These are phyloP conservation scores for Phytophthora pini DNA, from an alignment of 352 stramenopile species.

Conservation along the genomic window DNA sequence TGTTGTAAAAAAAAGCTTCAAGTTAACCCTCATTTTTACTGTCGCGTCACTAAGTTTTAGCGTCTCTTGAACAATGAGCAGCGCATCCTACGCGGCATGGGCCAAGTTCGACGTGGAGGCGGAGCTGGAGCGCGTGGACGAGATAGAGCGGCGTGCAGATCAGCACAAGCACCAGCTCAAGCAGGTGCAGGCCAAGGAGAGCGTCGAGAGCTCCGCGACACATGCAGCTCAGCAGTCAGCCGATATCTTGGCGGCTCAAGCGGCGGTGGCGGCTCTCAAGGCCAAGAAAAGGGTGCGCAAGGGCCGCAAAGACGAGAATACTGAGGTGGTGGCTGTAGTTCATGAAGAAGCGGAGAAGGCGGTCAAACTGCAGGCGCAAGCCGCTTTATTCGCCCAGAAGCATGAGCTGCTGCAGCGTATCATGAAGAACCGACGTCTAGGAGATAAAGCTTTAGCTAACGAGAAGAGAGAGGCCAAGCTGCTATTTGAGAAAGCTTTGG, in stretches of 20 bases:
- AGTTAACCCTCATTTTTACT: too few species aligned
- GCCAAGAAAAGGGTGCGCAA: conserved; percentile 44
- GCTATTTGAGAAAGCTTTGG: conserved; percentile 46
- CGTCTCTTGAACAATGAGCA: conserved; percentile 35
- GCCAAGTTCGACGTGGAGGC: conserved; percentile 72
- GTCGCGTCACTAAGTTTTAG: background rate
- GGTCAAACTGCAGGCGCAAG: conserved; percentile 36
- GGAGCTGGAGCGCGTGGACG: conserved; percentile 64
- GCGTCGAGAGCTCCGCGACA: conserved; percentile 53
- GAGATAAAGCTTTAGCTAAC: conserved; percentile 37
- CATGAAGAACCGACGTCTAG: conserved; percentile 45
- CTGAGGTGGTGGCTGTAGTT: background rate
- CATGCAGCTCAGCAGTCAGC: conserved; percentile 56
- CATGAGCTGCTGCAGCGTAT: conserved; percentile 60
- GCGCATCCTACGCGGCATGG: conserved; percentile 64
- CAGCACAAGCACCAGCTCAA: conserved; percentile 42
- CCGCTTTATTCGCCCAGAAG: conserved; percentile 51
- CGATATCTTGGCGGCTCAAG: conserved; percentile 67
- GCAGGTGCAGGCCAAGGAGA: conserved; percentile 54
- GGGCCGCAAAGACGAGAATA: background rate
- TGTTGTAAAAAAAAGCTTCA: too few species aligned
- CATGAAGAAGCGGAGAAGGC: conserved; percentile 6
- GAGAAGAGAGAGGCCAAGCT: conserved; percentile 20
- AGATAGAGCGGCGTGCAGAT: conserved; percentile 36
- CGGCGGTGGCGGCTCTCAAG: conserved; percentile 71